These are phyloP conservation scores for Plasmopara muralis DNA, from an alignment of 352 stramenopile genomes.

Conservation along the genomic window DNA sequence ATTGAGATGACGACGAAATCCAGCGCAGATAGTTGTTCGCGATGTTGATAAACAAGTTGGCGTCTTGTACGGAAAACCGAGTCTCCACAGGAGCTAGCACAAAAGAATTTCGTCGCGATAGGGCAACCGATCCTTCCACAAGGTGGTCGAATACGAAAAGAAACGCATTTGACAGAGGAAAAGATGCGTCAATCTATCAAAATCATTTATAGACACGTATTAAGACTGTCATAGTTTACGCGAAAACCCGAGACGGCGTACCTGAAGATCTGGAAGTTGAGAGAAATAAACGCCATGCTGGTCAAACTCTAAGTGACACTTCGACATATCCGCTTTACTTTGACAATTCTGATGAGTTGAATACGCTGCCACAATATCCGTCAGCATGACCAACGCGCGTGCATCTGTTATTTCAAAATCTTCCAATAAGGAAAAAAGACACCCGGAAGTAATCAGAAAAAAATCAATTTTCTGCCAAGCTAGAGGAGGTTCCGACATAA, in stretches of 20 bases:
- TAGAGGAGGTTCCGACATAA: constrained; percentile 49
- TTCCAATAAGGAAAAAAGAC: constrained; percentile 77
- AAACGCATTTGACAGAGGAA: constrained; percentile 78
- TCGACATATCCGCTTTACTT: constrained; percentile 53
- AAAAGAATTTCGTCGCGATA: constrained; percentile 70
- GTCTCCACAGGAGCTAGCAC: constrained; percentile 76
- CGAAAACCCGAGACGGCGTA: constrained; percentile 14
- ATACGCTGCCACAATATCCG: constrained; percentile 55
- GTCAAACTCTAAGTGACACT: constrained; percentile 77
- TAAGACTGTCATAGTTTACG: background rate
- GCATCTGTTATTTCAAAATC: constrained; percentile 64
- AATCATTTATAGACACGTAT: constrained; percentile 6
- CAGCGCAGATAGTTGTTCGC: constrained; percentile 78
- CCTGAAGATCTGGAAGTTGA: constrained; percentile 76
- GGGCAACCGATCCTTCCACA: constrained; percentile 43
- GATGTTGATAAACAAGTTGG: constrained; percentile 77
- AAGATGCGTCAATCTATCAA: constrained; percentile 71
- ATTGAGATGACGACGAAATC: constrained; percentile 25
- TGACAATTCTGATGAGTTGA: constrained; percentile 57
- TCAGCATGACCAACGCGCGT: constrained; percentile 69
- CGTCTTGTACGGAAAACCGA: constrained; percentile 83
- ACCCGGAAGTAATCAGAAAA: constrained; percentile 49
- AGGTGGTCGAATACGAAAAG: constrained; percentile 79
- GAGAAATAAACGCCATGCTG: constrained; percentile 82
- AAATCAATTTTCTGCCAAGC: constrained; percentile 84